Percentiles rank a stretch among this genome's conserved stretches.
Evolutionary conservation across 2,329 filamentous ascomycete species (phyloP).

Genomic region (Hypomyces perniciosus): DNA sequence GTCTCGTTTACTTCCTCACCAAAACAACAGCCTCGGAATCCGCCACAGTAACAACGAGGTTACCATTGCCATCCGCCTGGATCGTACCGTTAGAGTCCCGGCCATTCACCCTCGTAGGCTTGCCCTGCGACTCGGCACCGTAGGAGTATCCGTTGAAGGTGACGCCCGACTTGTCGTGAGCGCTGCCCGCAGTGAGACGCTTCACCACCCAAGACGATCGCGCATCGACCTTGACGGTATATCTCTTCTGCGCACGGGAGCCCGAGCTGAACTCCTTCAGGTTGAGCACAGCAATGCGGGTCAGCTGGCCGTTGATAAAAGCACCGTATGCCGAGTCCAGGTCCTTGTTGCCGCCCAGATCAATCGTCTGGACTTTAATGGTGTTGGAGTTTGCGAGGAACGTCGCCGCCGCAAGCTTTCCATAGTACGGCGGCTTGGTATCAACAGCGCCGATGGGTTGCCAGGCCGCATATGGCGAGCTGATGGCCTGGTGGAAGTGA

Average conservation of each 20-base stretch:
- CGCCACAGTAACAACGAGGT: conserved; percentile 12
- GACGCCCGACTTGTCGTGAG: conserved; percentile 13
- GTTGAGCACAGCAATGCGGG: conserved; percentile 18
- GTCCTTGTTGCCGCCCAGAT: conserved; percentile 10
- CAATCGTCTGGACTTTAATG: conserved; percentile 11
- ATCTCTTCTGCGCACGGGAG: conserved; percentile 10
- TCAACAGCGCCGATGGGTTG: conserved; percentile 8
- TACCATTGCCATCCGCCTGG: conserved; percentile 11
- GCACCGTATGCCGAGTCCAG: conserved; percentile 20
- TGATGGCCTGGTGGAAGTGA: conserved; percentile 36
- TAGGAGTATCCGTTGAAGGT: conserved; percentile 18
- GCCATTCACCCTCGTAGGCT: conserved; percentile 6
- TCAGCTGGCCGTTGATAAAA: conserved; percentile 12
- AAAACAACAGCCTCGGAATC: conserved; percentile 18
- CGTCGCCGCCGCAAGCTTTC: conserved; percentile 18
- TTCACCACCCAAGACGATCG: conserved; percentile 12
- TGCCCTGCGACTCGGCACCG: conserved; percentile 15
- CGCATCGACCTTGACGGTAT: conserved; percentile 13
- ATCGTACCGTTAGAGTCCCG: conserved; percentile 7
- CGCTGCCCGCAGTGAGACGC: conserved; percentile 16
- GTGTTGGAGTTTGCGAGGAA: conserved; percentile 15
- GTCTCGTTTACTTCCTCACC: background rate
- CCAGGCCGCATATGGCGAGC: conserved; percentile 21
- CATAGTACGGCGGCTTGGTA: conserved; percentile 20
- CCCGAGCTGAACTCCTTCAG: conserved; percentile 14